Conservation (phyloP, 2,329 filamentous ascomycete species). For the Exophiala aquamarina region DNA sequence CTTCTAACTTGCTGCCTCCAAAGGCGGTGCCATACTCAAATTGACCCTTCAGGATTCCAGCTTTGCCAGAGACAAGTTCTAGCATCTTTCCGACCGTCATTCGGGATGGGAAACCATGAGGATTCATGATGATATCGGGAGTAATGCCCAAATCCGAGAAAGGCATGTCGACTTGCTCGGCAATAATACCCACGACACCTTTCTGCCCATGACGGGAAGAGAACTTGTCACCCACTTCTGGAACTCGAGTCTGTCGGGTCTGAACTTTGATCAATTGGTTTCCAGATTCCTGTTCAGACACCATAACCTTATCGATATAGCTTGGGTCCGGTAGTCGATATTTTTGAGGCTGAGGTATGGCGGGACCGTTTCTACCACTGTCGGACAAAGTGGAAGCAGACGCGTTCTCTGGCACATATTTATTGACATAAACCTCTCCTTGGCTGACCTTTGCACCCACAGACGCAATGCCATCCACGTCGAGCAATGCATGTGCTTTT, state of each 20-base stretch:
- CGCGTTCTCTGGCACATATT: conserved; percentile 79
- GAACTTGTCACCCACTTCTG: conserved; percentile 97
- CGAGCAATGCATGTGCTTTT: conserved; percentile 70
- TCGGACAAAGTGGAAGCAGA: conserved; percentile 68
- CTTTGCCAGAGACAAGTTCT: conserved; percentile 91
- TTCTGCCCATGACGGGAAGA: conserved; percentile 98
- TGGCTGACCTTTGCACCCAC: conserved; percentile 77
- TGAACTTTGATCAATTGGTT: conserved; percentile 88
- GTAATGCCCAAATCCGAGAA: conserved; percentile 87
- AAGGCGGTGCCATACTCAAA: conserved; percentile 90
- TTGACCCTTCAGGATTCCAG: conserved; percentile 79
- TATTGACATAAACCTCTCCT: conserved; percentile 88
- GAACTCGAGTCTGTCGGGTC: conserved; percentile 90
- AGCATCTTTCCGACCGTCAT: conserved; percentile 99
- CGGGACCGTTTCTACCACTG: conserved; percentile 44
- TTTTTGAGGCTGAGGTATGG: conserved; percentile 49
- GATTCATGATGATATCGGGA: conserved; percentile 99
- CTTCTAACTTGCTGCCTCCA: conserved; percentile 78
- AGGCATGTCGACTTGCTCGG: conserved; percentile 94
- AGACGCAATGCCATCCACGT: conserved; percentile 82
- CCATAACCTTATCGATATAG: conserved; percentile 95
- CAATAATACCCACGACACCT: conserved; percentile 94
- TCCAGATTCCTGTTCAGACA: conserved; percentile 85
- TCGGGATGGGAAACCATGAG: conserved; percentile 97
- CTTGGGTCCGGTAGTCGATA: conserved; percentile 82